These are phyloP conservation scores for Selaginella tamariscina DNA, from an alignment of 75 land plant genomes.

Conservation along the genomic window DNA sequence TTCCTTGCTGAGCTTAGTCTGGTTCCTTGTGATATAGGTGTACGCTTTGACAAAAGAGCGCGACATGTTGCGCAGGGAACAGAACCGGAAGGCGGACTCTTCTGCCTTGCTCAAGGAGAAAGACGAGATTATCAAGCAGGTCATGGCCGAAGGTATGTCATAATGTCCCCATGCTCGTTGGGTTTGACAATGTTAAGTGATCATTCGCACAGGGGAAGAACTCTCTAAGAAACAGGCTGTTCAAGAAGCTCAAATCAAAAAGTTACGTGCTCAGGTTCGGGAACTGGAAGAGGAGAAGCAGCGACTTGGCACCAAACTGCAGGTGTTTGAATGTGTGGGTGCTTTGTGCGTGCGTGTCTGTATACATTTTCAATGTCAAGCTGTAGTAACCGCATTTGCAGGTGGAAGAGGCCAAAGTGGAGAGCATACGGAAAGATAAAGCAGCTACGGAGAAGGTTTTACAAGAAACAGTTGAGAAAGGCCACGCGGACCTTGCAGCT, in stretches of 20 bases:
- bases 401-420: constrained; percentile 98
- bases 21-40: constrained; percentile 30
- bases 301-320: constrained; percentile 67
- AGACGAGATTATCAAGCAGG: constrained; percentile 95
- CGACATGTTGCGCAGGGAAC: constrained; percentile 89
- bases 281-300: constrained; percentile 97
- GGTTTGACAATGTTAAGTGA: too few species aligned
- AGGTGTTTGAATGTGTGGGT: too few species aligned
- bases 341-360: too few species aligned
- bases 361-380: neutral
- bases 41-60: constrained; percentile 90
- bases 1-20: neutral
- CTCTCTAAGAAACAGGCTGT: constrained; percentile 97
- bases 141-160: constrained; percentile 91
- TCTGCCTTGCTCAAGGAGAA: constrained; percentile 91
- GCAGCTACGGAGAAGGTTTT: constrained; percentile 79
- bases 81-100: constrained; percentile 72
- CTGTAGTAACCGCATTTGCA: constrained; percentile 13
- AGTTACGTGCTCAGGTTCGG: constrained; percentile 79
- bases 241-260: constrained; percentile 81
- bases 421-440: constrained; percentile 88
- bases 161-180: neutral
- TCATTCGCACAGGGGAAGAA: constrained; percentile 94
- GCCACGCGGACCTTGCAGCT: constrained; percentile 73
- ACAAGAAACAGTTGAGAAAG: constrained; percentile 87